These are phyloP conservation scores for Chalciporus sphaerocephalus DNA, from an alignment of 768 basidiomycete genomes.

Conservation along the genomic window DNA sequence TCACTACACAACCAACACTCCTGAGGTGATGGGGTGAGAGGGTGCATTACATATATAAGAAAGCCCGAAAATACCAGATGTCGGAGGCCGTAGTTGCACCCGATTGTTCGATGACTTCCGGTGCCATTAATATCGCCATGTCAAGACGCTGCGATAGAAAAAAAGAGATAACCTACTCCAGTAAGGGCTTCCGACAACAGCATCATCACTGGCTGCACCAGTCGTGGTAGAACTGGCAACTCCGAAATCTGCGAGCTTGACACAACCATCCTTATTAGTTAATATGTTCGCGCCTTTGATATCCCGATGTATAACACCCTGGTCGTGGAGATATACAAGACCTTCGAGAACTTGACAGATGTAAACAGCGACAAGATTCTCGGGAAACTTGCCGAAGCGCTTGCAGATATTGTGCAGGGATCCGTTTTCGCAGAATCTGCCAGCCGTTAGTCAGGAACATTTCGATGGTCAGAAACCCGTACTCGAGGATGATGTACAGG, in stretches of 20 bases:
- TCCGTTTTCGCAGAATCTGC: slow-evolving; percentile 93
- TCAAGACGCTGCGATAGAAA: slow-evolving; percentile 4
- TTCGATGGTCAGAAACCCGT: slow-evolving; percentile 23
- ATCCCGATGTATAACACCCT: slow-evolving; percentile 98
- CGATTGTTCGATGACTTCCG: slow-evolving; percentile 97
- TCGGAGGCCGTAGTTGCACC: slow-evolving; percentile 97
- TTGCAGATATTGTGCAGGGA: slow-evolving; percentile 94
- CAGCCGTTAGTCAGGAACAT: slow-evolving; percentile 6
- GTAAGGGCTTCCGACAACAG: slow-evolving; percentile 96
- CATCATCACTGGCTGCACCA: slow-evolving; percentile 74
- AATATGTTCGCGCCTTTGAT: slow-evolving; percentile 99
- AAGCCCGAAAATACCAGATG: slow-evolving; percentile 66
- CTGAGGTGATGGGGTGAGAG: slow-evolving; percentile 25
- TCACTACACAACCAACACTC: slow-evolving; percentile 96
- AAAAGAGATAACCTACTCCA: slow-evolving; percentile 68
- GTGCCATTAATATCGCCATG: slow-evolving; percentile 66
- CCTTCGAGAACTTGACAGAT: slow-evolving; percentile 96
- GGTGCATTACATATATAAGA: neutral
- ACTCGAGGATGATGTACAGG: slow-evolving; percentile 96
- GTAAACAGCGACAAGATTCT: slow-evolving; percentile 93
- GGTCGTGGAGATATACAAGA: slow-evolving; percentile 94
- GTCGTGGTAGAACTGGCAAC: slow-evolving; percentile 80
- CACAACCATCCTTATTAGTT: slow-evolving; percentile 96
- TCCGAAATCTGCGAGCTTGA: slow-evolving; percentile 99
- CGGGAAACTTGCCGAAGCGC: slow-evolving; percentile 97